phyloP scores from a whole-genome alignment of 2,329 filamentous ascomycete genomes.

The Claviceps purpurea region DNA sequence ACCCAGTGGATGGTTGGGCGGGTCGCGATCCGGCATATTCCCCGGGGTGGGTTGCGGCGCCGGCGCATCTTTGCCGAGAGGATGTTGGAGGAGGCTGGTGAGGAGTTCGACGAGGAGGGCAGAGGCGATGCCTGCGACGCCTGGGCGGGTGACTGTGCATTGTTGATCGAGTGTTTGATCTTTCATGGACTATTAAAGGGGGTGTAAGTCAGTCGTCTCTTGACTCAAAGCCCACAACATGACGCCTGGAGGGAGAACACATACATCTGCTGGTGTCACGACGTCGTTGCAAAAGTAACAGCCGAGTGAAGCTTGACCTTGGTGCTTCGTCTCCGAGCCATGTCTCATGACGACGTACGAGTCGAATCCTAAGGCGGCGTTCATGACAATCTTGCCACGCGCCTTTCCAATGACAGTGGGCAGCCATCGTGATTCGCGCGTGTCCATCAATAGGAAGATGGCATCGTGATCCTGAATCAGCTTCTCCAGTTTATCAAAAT shows the following conservation, averaged over 20 bases:
- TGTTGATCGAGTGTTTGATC: constrained; percentile 95
- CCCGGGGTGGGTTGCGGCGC: constrained; percentile 34
- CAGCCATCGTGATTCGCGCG: constrained; percentile 85
- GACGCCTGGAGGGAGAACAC: constrained; percentile 19
- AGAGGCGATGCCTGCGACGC: constrained; percentile 83
- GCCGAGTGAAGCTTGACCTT: constrained; percentile 56
- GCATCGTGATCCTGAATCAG: constrained; percentile 79
- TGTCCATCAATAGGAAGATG: constrained; percentile 95
- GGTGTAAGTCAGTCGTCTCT: not conserved
- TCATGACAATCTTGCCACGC: constrained; percentile 87
- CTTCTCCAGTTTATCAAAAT: constrained; percentile 61
- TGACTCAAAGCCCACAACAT: not conserved
- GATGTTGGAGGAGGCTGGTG: constrained; percentile 78
- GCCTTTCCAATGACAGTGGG: constrained; percentile 95
- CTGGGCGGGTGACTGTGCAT: constrained; percentile 91
- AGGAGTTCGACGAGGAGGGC: constrained; percentile 83
- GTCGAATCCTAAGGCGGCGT: constrained; percentile 90
- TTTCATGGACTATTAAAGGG: constrained; percentile 58
- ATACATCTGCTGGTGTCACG: constrained; percentile 82
- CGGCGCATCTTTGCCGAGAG: constrained; percentile 49
- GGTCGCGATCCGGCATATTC: constrained; percentile 38
- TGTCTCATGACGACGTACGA: constrained; percentile 97
- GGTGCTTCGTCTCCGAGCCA: constrained; percentile 48
- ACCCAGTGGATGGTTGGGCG: constrained; percentile 46
- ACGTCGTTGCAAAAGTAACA: constrained; percentile 99